Evolutionary conservation across 208 protist genomes (phyloP).

Genomic region (Trypanosoma conorhini): DNA sequence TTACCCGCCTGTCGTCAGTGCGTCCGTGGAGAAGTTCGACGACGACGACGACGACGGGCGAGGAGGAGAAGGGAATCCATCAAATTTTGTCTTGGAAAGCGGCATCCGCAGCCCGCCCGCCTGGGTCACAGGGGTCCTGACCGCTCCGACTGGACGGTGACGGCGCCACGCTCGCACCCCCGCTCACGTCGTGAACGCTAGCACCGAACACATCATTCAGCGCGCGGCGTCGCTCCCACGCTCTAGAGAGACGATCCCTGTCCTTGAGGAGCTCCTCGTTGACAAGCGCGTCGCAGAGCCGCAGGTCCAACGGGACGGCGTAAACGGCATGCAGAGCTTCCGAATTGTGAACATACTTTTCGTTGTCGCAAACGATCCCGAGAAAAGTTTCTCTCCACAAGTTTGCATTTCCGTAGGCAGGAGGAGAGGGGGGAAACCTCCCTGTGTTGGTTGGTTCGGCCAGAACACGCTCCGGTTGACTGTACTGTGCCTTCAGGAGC

Average conservation of each 20-base stretch:
- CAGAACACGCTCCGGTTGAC: not conserved
- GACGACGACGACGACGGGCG: no score
- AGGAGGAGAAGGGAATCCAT: no score
- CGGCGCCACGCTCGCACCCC: no score
- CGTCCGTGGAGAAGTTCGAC: no score
- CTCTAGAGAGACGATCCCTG: slow-evolving; percentile 6
- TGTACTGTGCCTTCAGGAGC: slow-evolving; percentile 3
- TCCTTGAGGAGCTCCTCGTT: slow-evolving; percentile 19
- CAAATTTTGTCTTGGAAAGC: no score
- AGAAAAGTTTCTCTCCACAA: slow-evolving; percentile 23
- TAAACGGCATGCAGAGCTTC: slow-evolving; percentile 23
- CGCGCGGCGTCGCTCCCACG: slow-evolving; percentile 16
- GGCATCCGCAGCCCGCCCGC: no score
- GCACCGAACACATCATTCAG: slow-evolving; percentile 17
- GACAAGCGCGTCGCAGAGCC: slow-evolving; percentile 18
- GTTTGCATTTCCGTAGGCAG: slow-evolving; percentile 3
- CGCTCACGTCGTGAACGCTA: not conserved
- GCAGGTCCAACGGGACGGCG: slow-evolving; percentile 16
- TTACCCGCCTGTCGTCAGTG: no score
- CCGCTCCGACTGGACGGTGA: no score
- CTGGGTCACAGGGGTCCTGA: no score
- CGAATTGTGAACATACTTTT: slow-evolving; percentile 3
- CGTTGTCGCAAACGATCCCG: slow-evolving; percentile 11
- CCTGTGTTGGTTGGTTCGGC: not conserved
- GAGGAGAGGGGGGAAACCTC: not conserved